These are phyloP conservation scores for Fusarium oxysporum DNA, from an alignment of 2,329 filamentous ascomycete species.

Conservation along the genomic window DNA sequence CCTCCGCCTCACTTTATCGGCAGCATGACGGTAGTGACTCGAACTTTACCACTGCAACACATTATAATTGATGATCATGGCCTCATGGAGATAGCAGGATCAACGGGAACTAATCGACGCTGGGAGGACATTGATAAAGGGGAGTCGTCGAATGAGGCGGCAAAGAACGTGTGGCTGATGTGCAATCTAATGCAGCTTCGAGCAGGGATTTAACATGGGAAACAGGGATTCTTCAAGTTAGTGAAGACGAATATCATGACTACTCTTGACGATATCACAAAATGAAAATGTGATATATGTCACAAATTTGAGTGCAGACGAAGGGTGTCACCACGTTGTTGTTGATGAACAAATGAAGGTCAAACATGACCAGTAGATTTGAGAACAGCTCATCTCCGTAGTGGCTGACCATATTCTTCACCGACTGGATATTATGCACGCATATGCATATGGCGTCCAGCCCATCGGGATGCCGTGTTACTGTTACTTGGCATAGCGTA, in stretches of 20 bases:
- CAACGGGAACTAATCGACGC: not conserved
- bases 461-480: conserved; percentile 28
- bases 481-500: not conserved
- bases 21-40: not conserved
- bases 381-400: not conserved
- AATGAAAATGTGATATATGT: not conserved
- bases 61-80: not conserved
- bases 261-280: conserved; percentile 1
- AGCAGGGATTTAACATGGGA: conserved; percentile 17
- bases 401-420: conserved; percentile 3
- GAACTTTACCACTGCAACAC: not conserved
- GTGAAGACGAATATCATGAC: not conserved
- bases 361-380: not conserved
- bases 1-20: conserved; percentile 14
- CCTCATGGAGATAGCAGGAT: not conserved
- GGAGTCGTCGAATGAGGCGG: conserved; percentile 17
- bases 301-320: not conserved
- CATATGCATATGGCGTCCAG: not conserved
- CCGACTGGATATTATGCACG: conserved; percentile 12
- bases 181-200: conserved; percentile 3
- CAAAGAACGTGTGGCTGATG: conserved; percentile 10
- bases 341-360: not conserved
- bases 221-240: conserved; percentile 3
- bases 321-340: not conserved
- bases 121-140: not conserved